Evolutionary conservation across 306 rosid species (phyloP).

Genomic region (Fagus crenata): DNA sequence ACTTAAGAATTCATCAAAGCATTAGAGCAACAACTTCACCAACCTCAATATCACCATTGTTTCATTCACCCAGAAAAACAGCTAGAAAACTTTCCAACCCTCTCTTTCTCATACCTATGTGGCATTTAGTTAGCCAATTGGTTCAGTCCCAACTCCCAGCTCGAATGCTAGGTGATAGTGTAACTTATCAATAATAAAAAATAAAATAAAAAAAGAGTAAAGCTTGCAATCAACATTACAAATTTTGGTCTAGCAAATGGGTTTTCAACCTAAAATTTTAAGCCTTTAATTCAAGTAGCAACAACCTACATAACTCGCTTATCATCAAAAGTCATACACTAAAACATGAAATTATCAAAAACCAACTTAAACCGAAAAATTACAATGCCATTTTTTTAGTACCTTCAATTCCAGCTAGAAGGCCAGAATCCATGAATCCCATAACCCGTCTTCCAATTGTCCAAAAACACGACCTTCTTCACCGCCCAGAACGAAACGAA

Average conservation of each 20-base stretch:
- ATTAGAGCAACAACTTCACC: neutral
- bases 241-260: constrained; percentile 7
- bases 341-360: constrained; percentile 24
- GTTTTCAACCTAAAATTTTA: constrained; percentile 25
- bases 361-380: constrained; percentile 23
- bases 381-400: constrained; percentile 22
- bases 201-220: constrained; percentile 5
- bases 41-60: neutral
- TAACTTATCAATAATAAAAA: constrained; percentile 15
- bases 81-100: neutral
- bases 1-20: no score
- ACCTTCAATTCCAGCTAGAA: constrained; percentile 69
- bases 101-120: neutral
- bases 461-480: constrained; percentile 78
- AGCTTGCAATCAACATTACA: constrained; percentile 1
- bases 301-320: constrained; percentile 13
- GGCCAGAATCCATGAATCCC: constrained; percentile 98
- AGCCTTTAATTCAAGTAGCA: constrained; percentile 14
- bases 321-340: constrained; percentile 33
- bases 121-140: constrained; percentile 2
- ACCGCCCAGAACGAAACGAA: constrained; percentile 84
- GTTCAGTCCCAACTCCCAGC: neutral
- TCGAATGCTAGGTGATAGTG: no score
- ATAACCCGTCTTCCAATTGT: constrained; percentile 97
- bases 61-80: neutral